These are phyloP conservation scores for Pleurotus eryngii DNA, from an alignment of 768 basidiomycete genomes.

Conservation along the genomic window DNA sequence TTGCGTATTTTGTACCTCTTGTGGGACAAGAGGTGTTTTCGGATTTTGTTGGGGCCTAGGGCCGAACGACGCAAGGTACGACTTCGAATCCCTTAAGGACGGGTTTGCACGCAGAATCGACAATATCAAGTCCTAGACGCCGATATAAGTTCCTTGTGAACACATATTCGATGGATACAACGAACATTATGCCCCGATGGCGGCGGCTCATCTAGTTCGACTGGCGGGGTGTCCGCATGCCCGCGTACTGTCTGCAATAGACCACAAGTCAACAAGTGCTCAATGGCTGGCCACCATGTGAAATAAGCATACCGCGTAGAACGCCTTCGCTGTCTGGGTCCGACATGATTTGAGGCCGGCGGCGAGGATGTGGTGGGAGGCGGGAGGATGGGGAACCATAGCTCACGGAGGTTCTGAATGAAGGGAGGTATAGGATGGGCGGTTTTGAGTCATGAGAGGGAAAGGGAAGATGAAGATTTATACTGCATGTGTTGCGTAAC, in stretches of 20 bases:
- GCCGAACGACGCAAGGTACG: constrained; percentile 90
- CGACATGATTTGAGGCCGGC: constrained; percentile 32
- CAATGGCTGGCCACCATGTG: constrained; percentile 7
- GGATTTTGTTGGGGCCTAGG: constrained; percentile 45
- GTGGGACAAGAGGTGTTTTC: constrained; percentile 21
- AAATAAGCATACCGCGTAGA: constrained; percentile 47
- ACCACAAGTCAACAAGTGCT: constrained; percentile 8
- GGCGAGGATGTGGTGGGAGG: constrained; percentile 28
- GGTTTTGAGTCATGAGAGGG: constrained; percentile 25
- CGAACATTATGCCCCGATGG: constrained; percentile 48
- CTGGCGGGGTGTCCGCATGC: constrained; percentile 29
- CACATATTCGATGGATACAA: constrained; percentile 6
- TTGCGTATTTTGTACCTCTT: constrained; percentile 23
- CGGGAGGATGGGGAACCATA: constrained; percentile 36
- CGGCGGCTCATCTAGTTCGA: constrained; percentile 34
- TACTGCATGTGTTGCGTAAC: constrained; percentile 1
- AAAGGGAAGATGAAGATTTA: constrained; percentile 16
- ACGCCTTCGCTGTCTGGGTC: constrained; percentile 43
- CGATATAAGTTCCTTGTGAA: constrained; percentile 7
- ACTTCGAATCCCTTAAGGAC: constrained; percentile 84
- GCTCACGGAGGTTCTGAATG: constrained; percentile 12
- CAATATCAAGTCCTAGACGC: constrained; percentile 85
- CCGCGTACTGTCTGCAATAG: constrained; percentile 39
- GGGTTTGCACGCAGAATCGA: constrained; percentile 93
- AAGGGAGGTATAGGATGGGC: constrained; percentile 15